Conservation (phyloP, 2,329 filamentous ascomycete genomes). For the Diaporthe vaccinii region DNA sequence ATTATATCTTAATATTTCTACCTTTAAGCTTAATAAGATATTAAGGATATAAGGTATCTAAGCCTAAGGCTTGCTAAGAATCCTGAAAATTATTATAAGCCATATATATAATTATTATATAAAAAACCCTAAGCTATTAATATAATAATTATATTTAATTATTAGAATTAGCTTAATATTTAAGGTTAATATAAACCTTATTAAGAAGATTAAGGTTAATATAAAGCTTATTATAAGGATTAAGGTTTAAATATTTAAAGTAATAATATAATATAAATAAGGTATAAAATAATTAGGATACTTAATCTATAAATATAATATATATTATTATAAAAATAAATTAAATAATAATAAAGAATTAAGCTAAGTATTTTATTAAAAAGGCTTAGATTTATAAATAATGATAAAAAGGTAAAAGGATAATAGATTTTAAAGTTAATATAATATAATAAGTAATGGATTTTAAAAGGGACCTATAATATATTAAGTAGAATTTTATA, state of each 20-base stretch:
- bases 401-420: background rate
- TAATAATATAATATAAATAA: background rate
- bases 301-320: background rate
- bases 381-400: background rate
- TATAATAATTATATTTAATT: background rate
- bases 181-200: background rate
- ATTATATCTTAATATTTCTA: background rate
- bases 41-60: background rate
- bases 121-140: background rate
- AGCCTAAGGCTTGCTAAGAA: background rate
- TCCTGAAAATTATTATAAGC: background rate
- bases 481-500: background rate
- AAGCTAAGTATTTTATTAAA: background rate
- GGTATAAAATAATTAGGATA: background rate
- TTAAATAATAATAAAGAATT: background rate
- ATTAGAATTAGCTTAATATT: background rate
- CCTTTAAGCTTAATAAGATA: background rate
- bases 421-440: background rate
- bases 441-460: background rate
- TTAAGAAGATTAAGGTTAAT: no score
- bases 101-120: background rate
- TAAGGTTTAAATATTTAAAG: background rate
- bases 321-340: background rate
- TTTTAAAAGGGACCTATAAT: background rate
- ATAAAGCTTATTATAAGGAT: no score